Percentiles rank a stretch among this genome's conserved stretches.
Conservation (phyloP, 768 basidiomycete genomes). For the Daedaleopsis nitida region DNA sequence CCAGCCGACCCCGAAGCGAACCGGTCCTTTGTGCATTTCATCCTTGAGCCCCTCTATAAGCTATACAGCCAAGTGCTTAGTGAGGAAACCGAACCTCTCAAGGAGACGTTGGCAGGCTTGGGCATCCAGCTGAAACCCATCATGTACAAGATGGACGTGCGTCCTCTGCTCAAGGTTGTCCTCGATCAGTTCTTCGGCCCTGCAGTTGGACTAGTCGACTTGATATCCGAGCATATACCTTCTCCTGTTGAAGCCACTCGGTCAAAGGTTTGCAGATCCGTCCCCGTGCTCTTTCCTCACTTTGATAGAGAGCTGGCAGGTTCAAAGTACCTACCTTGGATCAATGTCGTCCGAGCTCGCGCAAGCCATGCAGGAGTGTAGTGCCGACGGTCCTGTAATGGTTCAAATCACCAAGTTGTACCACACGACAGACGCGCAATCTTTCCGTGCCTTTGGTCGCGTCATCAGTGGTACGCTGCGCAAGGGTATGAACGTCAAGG, state of each 20-base stretch:
- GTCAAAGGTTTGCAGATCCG: conserved; percentile 49
- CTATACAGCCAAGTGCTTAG: conserved; percentile 94
- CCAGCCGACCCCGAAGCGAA: conserved; percentile 75
- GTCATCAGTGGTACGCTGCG: conserved; percentile 89
- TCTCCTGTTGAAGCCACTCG: conserved; percentile 65
- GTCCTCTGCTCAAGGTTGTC: conserved; percentile 91
- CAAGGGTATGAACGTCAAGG: conserved; percentile 86
- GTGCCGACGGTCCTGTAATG: conserved; percentile 85
- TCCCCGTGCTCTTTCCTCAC: too few species aligned
- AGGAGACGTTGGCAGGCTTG: conserved; percentile 72
- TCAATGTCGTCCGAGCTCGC: conserved; percentile 82
- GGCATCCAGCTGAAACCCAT: conserved; percentile 88
- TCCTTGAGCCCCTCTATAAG: conserved; percentile 96
- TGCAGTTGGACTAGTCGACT: conserved; percentile 86
- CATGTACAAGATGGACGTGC: conserved; percentile 98
- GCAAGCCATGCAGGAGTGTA: conserved; percentile 78
- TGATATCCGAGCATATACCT: conserved; percentile 89
- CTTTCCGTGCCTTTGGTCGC: conserved; percentile 94
- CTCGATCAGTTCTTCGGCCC: conserved; percentile 96
- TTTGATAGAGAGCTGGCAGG: conserved; percentile 40
- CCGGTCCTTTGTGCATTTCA: conserved; percentile 93
- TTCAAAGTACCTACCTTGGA: conserved; percentile 86
- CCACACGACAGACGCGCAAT: conserved; percentile 94
- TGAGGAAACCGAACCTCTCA: conserved; percentile 88
- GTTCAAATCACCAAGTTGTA: conserved; percentile 94